Evolutionary conservation across 176 grass and related monocot species (phyloP), one percentile per base, ranked within the genome.

Genomic region (Bonia amplexicaulis): DNA sequence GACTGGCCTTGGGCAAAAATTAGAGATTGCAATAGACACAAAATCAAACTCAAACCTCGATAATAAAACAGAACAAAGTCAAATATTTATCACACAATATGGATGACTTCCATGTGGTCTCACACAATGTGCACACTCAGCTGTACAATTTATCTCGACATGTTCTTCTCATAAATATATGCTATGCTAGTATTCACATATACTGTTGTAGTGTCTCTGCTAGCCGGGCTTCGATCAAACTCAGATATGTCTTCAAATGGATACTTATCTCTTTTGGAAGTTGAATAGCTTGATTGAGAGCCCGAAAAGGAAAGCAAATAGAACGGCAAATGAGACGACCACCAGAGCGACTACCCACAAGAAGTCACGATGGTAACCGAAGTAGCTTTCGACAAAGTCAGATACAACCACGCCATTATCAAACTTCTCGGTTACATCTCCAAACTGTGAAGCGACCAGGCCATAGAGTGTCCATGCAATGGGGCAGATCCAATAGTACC

Each of bases 381-480:
- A 94, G 74, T 93, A 90, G n/a, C 67, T 86, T 51, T 82, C 80
- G 22, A 97, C 69, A 41, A 88, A 97, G 1, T 88, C 85, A 2
- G 91, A 71, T 27, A 97, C 57, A 3, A 15, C 29, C 45, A 73
- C 1, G 0, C 66, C 53, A 26, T 63, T 69, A 2, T 61, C 40
- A 6, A 97, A 79, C 1, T 0, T 7, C 3, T 79, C 60, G 0
- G 85, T 76, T 22, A 92, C 48, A 31, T 97, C 94, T 60, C 91
- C 94, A 55, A 90, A 97, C 44, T 97, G 94, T 22, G 94, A 92
- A 20, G 44, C 87, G 2, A 97, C 83, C 19, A 97, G 69, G 29
- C 94, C 94, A 12, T 97, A 88, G 45, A 97, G 79, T 60, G 89
- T 94, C 94, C 94, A 97, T 14, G 91, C 87, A 2, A 97, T 76